Percentiles rank a stretch among this genome's conserved stretches.
Evolutionary conservation across 2,329 filamentous ascomycete species (phyloP).

Genomic region (Neoscytalidium dimidiatum): DNA sequence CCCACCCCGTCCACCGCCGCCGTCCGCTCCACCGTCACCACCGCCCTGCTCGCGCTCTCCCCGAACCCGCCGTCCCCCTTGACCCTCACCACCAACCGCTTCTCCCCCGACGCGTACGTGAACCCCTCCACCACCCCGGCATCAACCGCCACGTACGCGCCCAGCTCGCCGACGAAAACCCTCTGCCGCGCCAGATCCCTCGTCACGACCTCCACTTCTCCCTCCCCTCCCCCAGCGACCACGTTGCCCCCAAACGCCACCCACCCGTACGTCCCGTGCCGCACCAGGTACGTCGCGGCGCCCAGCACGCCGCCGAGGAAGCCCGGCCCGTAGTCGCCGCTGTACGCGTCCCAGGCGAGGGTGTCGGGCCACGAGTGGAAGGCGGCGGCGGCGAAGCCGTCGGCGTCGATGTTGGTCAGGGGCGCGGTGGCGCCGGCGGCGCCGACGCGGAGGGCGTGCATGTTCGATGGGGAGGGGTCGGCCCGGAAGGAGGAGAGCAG

Average conservation of each 20-base stretch:
- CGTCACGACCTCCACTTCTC: conserved; percentile 40
- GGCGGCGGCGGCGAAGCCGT: conserved; percentile 56
- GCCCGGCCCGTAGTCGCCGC: conserved; percentile 59
- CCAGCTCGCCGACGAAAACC: conserved; percentile 48
- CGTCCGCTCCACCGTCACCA: conserved; percentile 27
- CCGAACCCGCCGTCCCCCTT: conserved; percentile 23
- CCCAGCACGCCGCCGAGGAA: conserved; percentile 56
- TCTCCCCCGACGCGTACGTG: conserved; percentile 19
- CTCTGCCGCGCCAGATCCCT: conserved; percentile 51
- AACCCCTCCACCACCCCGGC: conserved; percentile 3
- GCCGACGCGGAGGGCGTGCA: conserved; percentile 56
- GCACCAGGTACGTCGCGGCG: conserved; percentile 52
- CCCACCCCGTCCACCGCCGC: conserved; percentile 5
- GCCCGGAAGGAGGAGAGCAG: conserved; percentile 55
- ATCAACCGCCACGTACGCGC: neutral
- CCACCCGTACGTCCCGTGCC: conserved; percentile 49
- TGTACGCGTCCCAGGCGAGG: conserved; percentile 58
- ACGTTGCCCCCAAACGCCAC: conserved; percentile 53
- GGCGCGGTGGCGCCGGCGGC: conserved; percentile 58
- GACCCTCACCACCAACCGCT: conserved; percentile 22
- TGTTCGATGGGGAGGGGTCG: conserved; percentile 40
- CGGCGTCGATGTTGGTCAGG: conserved; percentile 57
- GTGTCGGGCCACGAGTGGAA: conserved; percentile 62
- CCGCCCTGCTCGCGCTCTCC: conserved; percentile 13
- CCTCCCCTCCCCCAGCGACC: conserved; percentile 22